These are phyloP conservation scores for Dactylellina cionopaga DNA, from an alignment of 2,329 filamentous ascomycete genomes.

Conservation along the genomic window DNA sequence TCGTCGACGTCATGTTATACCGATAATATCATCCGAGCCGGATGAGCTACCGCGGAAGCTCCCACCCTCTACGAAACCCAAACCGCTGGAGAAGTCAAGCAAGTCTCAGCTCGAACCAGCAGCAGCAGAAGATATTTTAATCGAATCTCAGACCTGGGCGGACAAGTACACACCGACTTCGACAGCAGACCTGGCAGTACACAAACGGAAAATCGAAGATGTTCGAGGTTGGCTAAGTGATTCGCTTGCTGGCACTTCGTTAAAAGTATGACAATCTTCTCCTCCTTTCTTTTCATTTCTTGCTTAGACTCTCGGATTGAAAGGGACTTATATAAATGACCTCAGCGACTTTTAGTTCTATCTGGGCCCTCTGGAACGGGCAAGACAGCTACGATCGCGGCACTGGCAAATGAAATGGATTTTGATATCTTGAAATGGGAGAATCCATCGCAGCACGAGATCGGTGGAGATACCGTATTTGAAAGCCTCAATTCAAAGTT, in stretches of 20 bases:
- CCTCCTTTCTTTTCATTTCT: neutral
- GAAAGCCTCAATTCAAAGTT: conserved; percentile 79
- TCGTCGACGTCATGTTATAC: conserved; percentile 31
- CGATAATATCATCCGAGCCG: conserved; percentile 51
- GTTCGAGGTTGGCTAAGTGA: conserved; percentile 83
- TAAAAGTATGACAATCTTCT: conserved; percentile 53
- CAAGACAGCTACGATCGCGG: conserved; percentile 85
- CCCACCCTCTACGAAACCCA: conserved; percentile 17
- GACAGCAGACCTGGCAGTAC: conserved; percentile 78
- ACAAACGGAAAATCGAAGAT: conserved; percentile 91
- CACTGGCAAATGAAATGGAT: conserved; percentile 80
- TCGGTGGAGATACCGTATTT: conserved; percentile 64
- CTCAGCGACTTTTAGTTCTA: conserved; percentile 79
- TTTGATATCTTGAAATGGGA: conserved; percentile 88
- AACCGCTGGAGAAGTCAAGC: neutral
- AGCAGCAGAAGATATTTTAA: neutral
- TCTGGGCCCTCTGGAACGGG: conserved; percentile 91
- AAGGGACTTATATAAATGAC: conserved; percentile 62
- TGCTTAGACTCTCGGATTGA: conserved; percentile 23
- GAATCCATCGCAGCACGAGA: conserved; percentile 68
- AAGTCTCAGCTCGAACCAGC: conserved; percentile 2
- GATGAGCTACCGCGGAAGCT: conserved; percentile 47
- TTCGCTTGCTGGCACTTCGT: conserved; percentile 70
- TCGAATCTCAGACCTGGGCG: conserved; percentile 53
- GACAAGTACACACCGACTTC: conserved; percentile 55